Evolutionary conservation across 1,284 basidiomycete species (phyloP).

Genomic region (Ustilago nuda): DNA sequence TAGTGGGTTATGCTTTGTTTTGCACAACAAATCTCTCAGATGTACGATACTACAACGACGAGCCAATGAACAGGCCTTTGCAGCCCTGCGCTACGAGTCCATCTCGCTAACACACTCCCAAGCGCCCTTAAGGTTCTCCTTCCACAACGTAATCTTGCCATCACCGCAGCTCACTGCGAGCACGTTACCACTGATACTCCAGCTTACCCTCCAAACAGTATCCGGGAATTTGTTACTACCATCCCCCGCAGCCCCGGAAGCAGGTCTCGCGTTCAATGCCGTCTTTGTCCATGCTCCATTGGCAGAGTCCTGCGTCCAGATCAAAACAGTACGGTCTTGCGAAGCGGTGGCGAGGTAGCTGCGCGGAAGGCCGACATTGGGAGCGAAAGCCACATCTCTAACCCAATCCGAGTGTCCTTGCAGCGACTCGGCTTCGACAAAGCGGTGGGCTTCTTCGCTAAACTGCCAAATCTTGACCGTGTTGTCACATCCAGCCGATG

Average conservation of each 20-base stretch:
- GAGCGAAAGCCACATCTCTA: constrained; percentile 96
- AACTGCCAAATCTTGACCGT: constrained; percentile 95
- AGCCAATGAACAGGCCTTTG: background rate
- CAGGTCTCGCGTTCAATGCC: constrained; percentile 78
- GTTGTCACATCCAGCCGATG: constrained; percentile 95
- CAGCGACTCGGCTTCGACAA: constrained; percentile 61
- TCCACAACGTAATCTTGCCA: constrained; percentile 97
- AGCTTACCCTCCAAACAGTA: constrained; percentile 91
- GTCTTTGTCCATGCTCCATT: constrained; percentile 86
- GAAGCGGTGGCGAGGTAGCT: constrained; percentile 95
- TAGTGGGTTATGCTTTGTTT: background rate
- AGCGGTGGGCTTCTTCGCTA: constrained; percentile 67
- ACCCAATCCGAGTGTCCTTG: constrained; percentile 90
- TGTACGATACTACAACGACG: constrained; percentile 6
- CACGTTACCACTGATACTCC: constrained; percentile 96
- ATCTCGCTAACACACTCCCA: constrained; percentile 86
- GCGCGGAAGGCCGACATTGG: constrained; percentile 92
- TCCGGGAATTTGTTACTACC: constrained; percentile 62
- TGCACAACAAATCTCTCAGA: constrained; percentile 7
- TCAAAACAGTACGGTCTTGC: constrained; percentile 86
- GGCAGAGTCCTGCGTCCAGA: constrained; percentile 90
- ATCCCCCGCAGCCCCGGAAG: constrained; percentile 15
- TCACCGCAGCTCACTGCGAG: constrained; percentile 97
- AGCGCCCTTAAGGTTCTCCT: constrained; percentile 90
- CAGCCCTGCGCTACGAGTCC: constrained; percentile 27